Conservation (phyloP, 1,139 yeast genomes). For the Geotrichum siamense region DNA sequence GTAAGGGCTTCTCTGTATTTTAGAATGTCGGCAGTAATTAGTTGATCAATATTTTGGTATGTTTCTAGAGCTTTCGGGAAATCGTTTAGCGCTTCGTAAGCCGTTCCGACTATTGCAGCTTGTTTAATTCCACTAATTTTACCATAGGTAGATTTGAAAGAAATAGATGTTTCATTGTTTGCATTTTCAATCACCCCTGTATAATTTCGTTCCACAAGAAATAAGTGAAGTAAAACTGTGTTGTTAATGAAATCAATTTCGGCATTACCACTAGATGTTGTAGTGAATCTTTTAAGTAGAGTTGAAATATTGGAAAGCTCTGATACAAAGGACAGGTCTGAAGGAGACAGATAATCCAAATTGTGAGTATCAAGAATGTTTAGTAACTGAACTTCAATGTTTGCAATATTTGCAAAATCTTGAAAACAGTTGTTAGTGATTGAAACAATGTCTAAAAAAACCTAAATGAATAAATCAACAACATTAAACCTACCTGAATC, state of each 20-base stretch:
- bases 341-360: constrained; percentile 14
- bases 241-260: constrained; percentile 21
- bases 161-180: constrained; percentile 4
- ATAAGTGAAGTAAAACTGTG: constrained; percentile 23
- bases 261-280: background rate
- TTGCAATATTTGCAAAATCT: constrained; percentile 16
- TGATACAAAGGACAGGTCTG: constrained; percentile 1
- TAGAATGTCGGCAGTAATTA: constrained; percentile 11
- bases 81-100: constrained; percentile 24
- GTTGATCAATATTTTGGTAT: constrained; percentile 20
- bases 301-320: constrained; percentile 5
- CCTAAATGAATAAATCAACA: background rate
- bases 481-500: constrained; percentile 13
- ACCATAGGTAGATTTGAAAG: constrained; percentile 19
- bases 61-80: constrained; percentile 24
- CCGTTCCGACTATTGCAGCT: constrained; percentile 27
- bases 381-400: constrained; percentile 13
- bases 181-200: constrained; percentile 18
- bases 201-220: constrained; percentile 21
- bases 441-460: background rate
- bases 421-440: background rate
- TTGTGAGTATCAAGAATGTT: constrained; percentile 2
- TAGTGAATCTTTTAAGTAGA: constrained; percentile 1
- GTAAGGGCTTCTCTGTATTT: constrained; percentile 21
- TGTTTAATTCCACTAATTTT: constrained; percentile 23